Evolutionary conservation across 768 basidiomycete species (phyloP), one percentile per base, ranked within the genome.

Genomic region (Tricholoma saponaceum): DNA sequence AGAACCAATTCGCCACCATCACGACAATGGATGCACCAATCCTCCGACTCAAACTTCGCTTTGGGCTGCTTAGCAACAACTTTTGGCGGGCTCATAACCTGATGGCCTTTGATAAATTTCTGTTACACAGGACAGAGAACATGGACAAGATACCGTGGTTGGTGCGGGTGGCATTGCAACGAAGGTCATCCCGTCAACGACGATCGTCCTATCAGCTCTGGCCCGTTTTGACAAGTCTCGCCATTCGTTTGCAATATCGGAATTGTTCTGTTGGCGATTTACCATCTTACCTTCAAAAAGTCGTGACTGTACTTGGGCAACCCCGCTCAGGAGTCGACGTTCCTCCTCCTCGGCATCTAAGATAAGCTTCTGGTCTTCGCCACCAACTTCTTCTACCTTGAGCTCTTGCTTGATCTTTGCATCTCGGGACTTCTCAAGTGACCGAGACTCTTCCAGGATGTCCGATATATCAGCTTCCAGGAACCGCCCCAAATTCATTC

Each of bases 281-380:
- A 81, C 60, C 50, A 80, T 30, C 59, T 73, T 74, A 8, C 84
- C 85, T 57, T 86, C 84, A 57, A 85, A 86, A 18, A 86, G 65
- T 30, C 83, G 73, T 49, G 79, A 81, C 57, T 80, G 78, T 16
- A 86, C 84, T 55, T 79, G 79, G 6, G 83, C 83, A n/a, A 83
- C 72, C 5, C 84, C 84, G 23, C 73, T 77, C 39, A 86, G 67
- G 25, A 86, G 63, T 57, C 58, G 67, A 22, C 65, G 63, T 65
- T 86, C 83, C 60, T 85, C 84, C 55, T 81, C 83, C 62, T 83
- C 81, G 7, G 79, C 79, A 20, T 79, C 74, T 44, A 62, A 62
- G 14, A 78, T 44, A 20, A 78, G 63, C 33, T 69, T 66, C 44
- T 59, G 54, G 8, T 61, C 59, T 23, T 52, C 58, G 8, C 44